Base-by-base conservation (phyloP, 1,139 yeast species). In the Suhomyces bribrorum region DNA sequence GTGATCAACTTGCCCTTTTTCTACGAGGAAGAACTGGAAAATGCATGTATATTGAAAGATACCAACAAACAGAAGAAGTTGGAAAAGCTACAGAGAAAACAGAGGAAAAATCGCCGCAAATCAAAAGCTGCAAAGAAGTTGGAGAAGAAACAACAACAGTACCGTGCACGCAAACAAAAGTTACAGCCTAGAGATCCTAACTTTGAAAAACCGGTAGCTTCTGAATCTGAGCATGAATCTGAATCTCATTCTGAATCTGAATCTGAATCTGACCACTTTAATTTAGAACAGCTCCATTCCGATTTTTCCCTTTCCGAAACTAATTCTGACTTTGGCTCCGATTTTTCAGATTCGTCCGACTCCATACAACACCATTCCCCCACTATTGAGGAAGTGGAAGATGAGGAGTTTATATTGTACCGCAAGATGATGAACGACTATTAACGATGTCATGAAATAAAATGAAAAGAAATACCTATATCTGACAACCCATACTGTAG, bases 1-100 rank as follows among this genome's bases (percentile, higher is more conserved):
- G 63, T 66, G n/a, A 60, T 69, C 44, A 63, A 56, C 30, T 58
- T 70, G 17, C 75, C 75, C 14, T 68, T 66, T 20, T n/a, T 20
- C 51, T 29, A 29, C 13, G 4, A 27, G 24, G 14, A 37, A 16
- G 23, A 20, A 20, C 4, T 5, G 2, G 23, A 4, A 8, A 20
- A n/a, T 13, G 12, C 25, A 31, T 5, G 11, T 15, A 18, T 18
- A 11, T 13, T 22, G 12, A 36, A 37, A 31, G 17, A 32, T 20
- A 29, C 36, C 17, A 36, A 24, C 23, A 42, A 31, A 15, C 34
- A 25, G 18, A 37, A 31, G 20, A 40, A 26, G 24, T 38, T 37
- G 9, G 40, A 40, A 27, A 37, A 28, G 26, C 28, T 32, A 14
- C 22, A 32, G 15, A 32, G 24, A 11, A 32, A 23, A 26, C 22